Base-by-base conservation (phyloP, 73 alveolate genomes). In the Uronychia setigera region DNA sequence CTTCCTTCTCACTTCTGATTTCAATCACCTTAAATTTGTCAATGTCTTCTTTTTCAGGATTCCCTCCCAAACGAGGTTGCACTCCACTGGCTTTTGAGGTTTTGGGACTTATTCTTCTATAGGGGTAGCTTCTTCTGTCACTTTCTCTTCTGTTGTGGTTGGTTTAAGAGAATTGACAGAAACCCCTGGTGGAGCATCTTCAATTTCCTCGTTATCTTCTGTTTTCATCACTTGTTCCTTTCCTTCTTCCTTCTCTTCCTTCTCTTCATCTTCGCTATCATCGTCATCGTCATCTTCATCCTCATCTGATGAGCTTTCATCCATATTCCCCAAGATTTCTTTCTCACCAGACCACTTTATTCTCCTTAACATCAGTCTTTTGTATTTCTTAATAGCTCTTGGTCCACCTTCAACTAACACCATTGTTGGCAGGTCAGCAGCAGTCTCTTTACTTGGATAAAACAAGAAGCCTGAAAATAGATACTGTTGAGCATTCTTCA, bases 331-430 rank as follows among this genome's bases (percentile, higher is more conserved):
- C 33, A 31, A 29, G 74, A 29, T 13, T 11, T 59, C 74, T n/a
- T 79, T 60, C 28, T 74, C 59, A 27, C 76, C 91, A 75, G 46
- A 76, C 98, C 99, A 96, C 78, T 95, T 87, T 25, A 96, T 93
- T 84, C 99, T 88, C 30, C 96, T 79, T 30, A 96, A 86, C 82
- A 96, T 80, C 32, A 96, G 85, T 59, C 93, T 91, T 85, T 95
- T 96, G 87, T 88, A 96, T 58, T 87, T 92, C 85, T 95, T 91
- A 31, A 96, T 94, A 1, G 98, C 99, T 76, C 94, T 83, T 27
- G 94, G 94, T 27, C 99, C 99, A 31, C 99, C 99, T 89, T 96
- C 98, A 58, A 94, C 98, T 0, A 95, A 79, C 32, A 96, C 94
- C 32, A 96, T 35, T 33, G 91, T 81, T 26, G 97, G 98, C n/a